Percentiles rank a stretch among this genome's conserved stretches.
Evolutionary conservation across 169 alveolate species (phyloP).

Genomic region (Plasmodium vivax): DNA sequence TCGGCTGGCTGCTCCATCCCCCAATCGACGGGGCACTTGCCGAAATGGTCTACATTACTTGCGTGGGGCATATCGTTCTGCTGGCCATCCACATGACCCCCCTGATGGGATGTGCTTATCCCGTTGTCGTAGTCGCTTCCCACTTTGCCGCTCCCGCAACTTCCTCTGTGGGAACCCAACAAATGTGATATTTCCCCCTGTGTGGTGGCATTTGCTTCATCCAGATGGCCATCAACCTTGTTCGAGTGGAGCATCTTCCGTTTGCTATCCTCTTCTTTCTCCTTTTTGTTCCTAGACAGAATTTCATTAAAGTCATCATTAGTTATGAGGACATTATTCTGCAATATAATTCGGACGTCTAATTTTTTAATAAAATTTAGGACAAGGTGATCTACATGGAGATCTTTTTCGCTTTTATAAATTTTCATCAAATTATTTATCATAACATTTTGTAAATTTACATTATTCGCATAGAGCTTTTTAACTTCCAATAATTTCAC

Average conservation of each 20-base stretch:
- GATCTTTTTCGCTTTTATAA: constrained; percentile 59
- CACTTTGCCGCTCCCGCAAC: neutral
- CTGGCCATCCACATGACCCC: neutral
- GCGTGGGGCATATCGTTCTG: neutral
- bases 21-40: neutral
- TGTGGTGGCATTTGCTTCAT: neutral
- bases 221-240: neutral
- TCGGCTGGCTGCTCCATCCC: neutral
- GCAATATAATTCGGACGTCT: constrained; percentile 63
- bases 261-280: neutral
- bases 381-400: constrained; percentile 26
- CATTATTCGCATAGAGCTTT: constrained; percentile 33
- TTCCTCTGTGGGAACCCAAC: neutral
- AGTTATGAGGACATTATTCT: constrained; percentile 40
- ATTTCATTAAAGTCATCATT: constrained; percentile 40
- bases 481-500: constrained; percentile 54
- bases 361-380: constrained; percentile 28
- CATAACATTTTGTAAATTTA: constrained; percentile 49
- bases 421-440: constrained; percentile 68
- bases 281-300: neutral
- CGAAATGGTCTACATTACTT: neutral
- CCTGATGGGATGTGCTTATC: neutral
- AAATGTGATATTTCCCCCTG: neutral
- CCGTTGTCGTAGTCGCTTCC: neutral
- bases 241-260: neutral